Evolutionary conservation across 164 flowering plant genomes (phyloP).

Genomic region (Vitis rotundifolia): DNA sequence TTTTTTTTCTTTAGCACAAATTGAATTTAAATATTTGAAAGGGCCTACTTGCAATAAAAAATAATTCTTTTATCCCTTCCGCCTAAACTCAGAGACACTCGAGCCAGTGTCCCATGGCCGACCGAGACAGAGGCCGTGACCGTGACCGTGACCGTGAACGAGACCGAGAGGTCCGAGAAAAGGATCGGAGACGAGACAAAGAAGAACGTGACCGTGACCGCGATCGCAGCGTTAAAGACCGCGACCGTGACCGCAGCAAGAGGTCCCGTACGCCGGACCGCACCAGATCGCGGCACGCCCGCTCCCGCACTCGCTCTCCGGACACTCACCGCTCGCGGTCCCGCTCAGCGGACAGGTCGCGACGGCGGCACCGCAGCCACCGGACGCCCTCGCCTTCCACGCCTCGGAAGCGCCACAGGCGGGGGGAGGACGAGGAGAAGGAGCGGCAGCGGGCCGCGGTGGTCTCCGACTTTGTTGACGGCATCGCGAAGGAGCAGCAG

Average conservation of each 20-base stretch:
- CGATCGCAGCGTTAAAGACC: slow-evolving; percentile 15
- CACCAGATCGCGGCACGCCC: slow-evolving; percentile 39
- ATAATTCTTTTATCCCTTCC: no score
- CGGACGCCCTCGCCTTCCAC: slow-evolving; percentile 54
- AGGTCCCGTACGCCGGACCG: slow-evolving; percentile 62
- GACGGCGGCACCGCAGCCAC: slow-evolving; percentile 43
- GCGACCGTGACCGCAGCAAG: slow-evolving; percentile 42
- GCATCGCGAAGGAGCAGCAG: slow-evolving; percentile 51
- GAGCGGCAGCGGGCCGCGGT: slow-evolving; percentile 20
- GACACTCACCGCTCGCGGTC: slow-evolving; percentile 35
- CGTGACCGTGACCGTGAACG: slow-evolving; percentile 25
- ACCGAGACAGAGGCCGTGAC: slow-evolving; percentile 19
- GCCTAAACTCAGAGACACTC: neutral
- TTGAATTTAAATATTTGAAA: neutral
- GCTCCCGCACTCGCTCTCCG: slow-evolving; percentile 40
- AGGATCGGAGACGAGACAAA: slow-evolving; percentile 26
- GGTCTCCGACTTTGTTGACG: slow-evolving; percentile 56
- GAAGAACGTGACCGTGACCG: slow-evolving; percentile 34
- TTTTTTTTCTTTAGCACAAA: no score
- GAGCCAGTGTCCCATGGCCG: slow-evolving; percentile 8
- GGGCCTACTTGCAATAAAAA: neutral
- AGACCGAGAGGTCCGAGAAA: slow-evolving; percentile 32
- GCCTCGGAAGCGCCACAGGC: slow-evolving; percentile 43
- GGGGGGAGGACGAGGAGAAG: slow-evolving; percentile 31
- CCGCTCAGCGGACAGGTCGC: slow-evolving; percentile 44